Evolutionary conservation across 2,329 filamentous ascomycete genomes (phyloP), one percentile per base, ranked within the genome.

Genomic region (Thielaviopsis populi): DNA sequence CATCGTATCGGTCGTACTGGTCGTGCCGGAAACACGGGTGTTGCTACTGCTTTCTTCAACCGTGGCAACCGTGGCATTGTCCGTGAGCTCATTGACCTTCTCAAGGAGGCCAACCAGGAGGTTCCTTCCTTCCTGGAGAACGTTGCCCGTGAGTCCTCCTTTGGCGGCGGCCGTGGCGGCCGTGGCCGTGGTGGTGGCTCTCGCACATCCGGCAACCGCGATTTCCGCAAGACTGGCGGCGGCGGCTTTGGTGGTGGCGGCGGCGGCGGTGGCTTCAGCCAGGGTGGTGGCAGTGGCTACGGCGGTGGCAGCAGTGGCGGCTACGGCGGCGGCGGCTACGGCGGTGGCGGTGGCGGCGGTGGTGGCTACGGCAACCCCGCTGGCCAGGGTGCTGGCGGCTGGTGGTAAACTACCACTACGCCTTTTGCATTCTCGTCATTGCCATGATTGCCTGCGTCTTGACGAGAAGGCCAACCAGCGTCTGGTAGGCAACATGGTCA

Each of bases 1-100:
- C 94, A 99, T 78, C 89, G 94, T 75, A 99, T 99, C 72, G 94
- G 94, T 86, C 94, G 94, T 92, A 99, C 94, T 69, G 94, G 94
- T 74, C 94, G 94, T 90, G 94, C 94, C 69, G 94, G 94, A 76
- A 99, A 99, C 82, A 97, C 92, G 71, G 94, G 94, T 87, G 86
- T 96, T 69, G 89, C 94, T 5, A 99, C 94, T 70, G 94, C 94
- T 65, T 99, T 99, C 83, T 97, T 99, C 87, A 99, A 99, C 84
- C 92, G 94, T 73, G 92, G 92, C 73, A 99, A 99, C 82, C 90
- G 94, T 71, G 94, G 94, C 77, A 90, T 99, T 70, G 94, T 97
- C 68, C 88, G 94, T 69, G 94, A 97, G 71, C 85, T 99, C 67
- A 83, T 99, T 70, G 94, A 99, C n/a, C 85, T 99, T 33, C 83